A percentile compares a stretch with the other conserved stretches of the same genome.
Conservation (phyloP, 116 monocot genomes). For the Phalaenopsis hybrid region DNA sequence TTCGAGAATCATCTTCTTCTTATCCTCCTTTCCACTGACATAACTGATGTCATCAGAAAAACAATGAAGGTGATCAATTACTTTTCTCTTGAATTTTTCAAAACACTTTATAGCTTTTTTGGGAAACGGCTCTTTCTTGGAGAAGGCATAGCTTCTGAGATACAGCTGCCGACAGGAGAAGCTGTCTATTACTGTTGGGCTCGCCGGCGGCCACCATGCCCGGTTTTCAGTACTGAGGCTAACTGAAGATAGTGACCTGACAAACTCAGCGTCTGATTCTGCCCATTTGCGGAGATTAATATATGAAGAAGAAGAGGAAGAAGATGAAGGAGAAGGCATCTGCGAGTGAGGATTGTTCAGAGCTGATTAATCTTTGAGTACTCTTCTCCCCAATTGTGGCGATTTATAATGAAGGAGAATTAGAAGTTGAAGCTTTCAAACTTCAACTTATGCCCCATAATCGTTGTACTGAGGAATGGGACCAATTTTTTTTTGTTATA, state of each 20-base stretch:
- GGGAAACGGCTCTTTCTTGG: slow-evolving; percentile 7
- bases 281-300: slow-evolving; percentile 23
- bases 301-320: neutral
- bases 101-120: slow-evolving; percentile 16
- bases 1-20: too few species aligned
- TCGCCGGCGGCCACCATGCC: neutral
- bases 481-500: too few species aligned
- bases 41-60: too few species aligned
- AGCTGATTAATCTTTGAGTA: too few species aligned
- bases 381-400: too few species aligned
- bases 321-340: too few species aligned
- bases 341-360: too few species aligned
- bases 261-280: slow-evolving; percentile 30
- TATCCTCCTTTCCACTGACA: too few species aligned
- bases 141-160: slow-evolving; percentile 19
- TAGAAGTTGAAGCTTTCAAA: too few species aligned
- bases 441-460: too few species aligned
- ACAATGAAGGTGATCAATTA: neutral
- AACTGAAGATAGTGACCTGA: slow-evolving; percentile 4
- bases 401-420: too few species aligned
- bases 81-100: neutral
- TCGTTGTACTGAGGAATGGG: too few species aligned
- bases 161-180: slow-evolving; percentile 12
- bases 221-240: neutral
- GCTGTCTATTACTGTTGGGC: neutral